Conservation (phyloP, 2,329 filamentous ascomycete species). For the Trichoderma sp. region DNA sequence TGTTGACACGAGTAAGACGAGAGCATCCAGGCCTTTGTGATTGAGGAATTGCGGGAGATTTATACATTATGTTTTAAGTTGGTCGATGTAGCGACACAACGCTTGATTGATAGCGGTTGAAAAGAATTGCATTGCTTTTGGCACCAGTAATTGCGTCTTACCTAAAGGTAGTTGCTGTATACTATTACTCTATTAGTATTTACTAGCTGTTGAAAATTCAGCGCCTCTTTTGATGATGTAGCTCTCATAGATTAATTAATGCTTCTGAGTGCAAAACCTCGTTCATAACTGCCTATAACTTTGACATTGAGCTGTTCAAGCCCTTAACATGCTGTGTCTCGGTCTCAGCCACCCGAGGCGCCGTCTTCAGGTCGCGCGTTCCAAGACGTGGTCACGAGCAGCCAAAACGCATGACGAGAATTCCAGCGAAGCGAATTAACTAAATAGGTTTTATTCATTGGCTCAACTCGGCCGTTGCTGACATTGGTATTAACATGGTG, state of each 20-base stretch:
- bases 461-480: neutral
- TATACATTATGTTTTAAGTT: conserved; percentile 2
- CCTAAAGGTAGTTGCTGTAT: neutral
- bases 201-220: neutral
- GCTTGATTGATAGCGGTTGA: conserved; percentile 2
- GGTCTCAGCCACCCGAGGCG: neutral
- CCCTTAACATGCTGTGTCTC: neutral
- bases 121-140: neutral
- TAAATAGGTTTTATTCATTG: neutral
- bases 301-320: neutral
- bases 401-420: neutral
- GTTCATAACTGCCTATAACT: neutral
- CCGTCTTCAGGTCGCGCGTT: neutral
- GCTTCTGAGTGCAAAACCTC: neutral
- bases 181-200: neutral
- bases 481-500: neutral
- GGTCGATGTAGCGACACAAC: neutral
- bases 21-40: conserved; percentile 12
- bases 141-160: neutral
- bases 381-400: conserved; percentile 6
- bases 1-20: conserved; percentile 16
- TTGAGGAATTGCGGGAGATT: neutral
- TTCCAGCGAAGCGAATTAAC: neutral
- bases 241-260: neutral
- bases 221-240: neutral